Evolutionary conservation across 2,329 filamentous ascomycete species (phyloP).

Genomic region (Pestalotiopsis sp.): DNA sequence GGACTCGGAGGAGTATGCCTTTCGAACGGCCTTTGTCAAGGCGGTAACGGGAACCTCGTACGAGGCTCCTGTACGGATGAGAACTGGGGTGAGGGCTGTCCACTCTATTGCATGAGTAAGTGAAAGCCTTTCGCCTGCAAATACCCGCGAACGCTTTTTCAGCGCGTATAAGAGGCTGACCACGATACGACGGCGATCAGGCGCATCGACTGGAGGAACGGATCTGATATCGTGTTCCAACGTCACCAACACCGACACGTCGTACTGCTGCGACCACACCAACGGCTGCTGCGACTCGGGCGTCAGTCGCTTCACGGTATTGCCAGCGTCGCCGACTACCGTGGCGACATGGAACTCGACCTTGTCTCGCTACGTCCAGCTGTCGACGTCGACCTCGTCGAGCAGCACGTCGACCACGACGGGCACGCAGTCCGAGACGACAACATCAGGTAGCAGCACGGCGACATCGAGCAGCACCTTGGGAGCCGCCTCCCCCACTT

Average conservation of each 20-base stretch:
- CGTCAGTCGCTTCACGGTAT: constrained; percentile 24
- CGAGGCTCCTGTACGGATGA: constrained; percentile 26
- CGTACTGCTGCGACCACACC: constrained; percentile 26
- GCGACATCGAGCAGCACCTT: neutral
- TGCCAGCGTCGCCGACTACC: constrained; percentile 20
- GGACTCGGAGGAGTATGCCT: constrained; percentile 20
- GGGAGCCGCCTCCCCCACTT: neutral
- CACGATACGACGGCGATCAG: constrained; percentile 7
- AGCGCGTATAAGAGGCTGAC: neutral
- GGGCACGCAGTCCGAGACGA: neutral
- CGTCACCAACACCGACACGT: constrained; percentile 21
- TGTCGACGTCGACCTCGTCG: constrained; percentile 14
- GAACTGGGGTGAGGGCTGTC: constrained; percentile 19
- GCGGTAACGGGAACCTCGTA: constrained; percentile 20
- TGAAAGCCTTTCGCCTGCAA: neutral
- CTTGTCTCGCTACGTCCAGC: constrained; percentile 17
- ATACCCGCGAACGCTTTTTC: neutral
- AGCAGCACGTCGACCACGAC: neutral
- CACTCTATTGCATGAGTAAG: neutral
- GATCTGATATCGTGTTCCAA: constrained; percentile 27
- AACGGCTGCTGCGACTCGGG: constrained; percentile 23
- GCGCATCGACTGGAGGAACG: constrained; percentile 21
- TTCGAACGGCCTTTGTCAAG: constrained; percentile 22
- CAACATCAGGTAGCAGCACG: neutral
- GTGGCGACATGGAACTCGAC: constrained; percentile 22